Conservation (phyloP, 495 filamentous ascomycete species). For the Aspergillus baeticus region DNA sequence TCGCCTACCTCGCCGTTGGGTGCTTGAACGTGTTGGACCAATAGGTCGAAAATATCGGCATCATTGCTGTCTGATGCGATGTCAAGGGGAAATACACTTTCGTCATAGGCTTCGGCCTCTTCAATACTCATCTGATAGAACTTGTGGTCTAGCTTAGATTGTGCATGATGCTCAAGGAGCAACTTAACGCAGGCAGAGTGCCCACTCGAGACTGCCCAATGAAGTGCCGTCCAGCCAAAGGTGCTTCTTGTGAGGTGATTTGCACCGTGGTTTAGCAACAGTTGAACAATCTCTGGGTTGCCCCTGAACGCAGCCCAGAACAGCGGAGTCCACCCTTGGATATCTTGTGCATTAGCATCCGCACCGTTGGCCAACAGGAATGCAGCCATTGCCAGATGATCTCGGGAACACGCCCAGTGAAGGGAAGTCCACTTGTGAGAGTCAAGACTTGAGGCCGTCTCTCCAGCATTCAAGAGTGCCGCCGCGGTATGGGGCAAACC, state of each 20-base stretch:
- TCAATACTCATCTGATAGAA: conserved; percentile 1
- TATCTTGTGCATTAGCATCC: conserved; percentile 27
- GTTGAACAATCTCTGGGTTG: conserved; percentile 8
- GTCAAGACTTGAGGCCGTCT: neutral
- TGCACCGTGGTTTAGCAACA: conserved; percentile 15
- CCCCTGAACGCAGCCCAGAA: conserved; percentile 26
- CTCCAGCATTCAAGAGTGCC: neutral
- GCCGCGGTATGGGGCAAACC: neutral
- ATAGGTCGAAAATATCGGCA: neutral
- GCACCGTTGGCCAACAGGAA: conserved; percentile 31
- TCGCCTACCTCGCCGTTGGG: neutral
- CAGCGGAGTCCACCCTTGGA: conserved; percentile 22
- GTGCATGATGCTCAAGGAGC: conserved; percentile 11
- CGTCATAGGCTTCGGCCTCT: neutral
- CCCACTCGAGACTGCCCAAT: conserved; percentile 12
- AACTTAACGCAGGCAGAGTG: conserved; percentile 4
- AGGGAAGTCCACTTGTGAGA: conserved; percentile 25
- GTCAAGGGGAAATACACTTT: neutral
- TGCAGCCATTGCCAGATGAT: conserved; percentile 21
- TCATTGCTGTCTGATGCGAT: conserved; percentile 1
- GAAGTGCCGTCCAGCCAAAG: conserved; percentile 20
- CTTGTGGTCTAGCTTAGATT: neutral
- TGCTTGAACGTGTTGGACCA: conserved; percentile 9
- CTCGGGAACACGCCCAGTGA: conserved; percentile 23
- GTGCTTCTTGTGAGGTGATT: conserved; percentile 1